Evolutionary conservation across 169 alveolate genomes (phyloP), one percentile per base, ranked within the genome.

Genomic region (Plasmodium vivax): DNA sequence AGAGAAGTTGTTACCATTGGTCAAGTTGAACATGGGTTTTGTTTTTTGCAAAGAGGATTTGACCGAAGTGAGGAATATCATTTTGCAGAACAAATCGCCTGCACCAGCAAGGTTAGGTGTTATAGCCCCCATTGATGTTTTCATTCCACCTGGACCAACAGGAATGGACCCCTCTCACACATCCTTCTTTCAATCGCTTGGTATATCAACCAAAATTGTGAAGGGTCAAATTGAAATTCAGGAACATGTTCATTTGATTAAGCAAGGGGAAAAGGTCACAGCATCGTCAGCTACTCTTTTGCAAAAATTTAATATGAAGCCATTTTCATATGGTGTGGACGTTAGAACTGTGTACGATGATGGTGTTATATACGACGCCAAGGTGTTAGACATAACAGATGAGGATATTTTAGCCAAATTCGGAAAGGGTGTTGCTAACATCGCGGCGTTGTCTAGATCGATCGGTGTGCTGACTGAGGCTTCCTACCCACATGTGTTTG

Each of bases 111-210:
- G 98, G 95, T 99, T 98, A 84, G 99, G 99, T 92, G 99, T 98
- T 84, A 93, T 98, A 68, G 99, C 99, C 58, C 99, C 99, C 2
- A 97, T 97, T 91, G 99, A 99, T 95, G 99, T 99, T 83, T 97
- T 97, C 96, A 98, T 99, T 84, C 99, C 99, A 12, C 99, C 99
- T 58, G 99, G 99, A 10, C 99, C 99, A 38, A 99, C 99, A 41
- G 99, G 99, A 84, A 97, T 99, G 98, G 99, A 99, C 95, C 99
- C 99, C 43, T 98, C 99, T 36, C 99, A 98, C 97, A 99, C 99
- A 41, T 97, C 99, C 79, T 99, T 99, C 99, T 99, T 99, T 99
- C 99, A 99, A 96, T 99, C 99, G 51, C 97, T 99, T 93, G 99
- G 99, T 92, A 99, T 99, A 92, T 98, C 99, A 14, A 99, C 99